Base-by-base conservation (phyloP, 148 eudicot species). In the Simmondsia chinensis region DNA sequence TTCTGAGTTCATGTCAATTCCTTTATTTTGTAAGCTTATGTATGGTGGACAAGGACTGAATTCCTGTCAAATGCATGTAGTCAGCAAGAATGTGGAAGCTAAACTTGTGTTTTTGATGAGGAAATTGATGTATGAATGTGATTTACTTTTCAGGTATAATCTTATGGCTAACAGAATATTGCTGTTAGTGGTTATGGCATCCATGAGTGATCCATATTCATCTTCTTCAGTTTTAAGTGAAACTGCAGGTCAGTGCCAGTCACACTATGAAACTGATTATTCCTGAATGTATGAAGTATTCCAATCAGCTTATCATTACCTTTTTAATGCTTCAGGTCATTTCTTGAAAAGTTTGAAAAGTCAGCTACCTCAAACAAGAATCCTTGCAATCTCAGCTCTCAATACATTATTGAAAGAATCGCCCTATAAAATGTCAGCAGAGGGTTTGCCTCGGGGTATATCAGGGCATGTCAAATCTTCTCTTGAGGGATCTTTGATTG, bases 101-200 rank as follows among this genome's bases (percentile, higher is more conserved):
- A 31, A 21, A 39, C 30, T 52, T 19, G 18, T 36, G 8, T 23
- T 24, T 9, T 50, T 53, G 49, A 20, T 19, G 17, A 36, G 24
- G 17, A 10, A 28, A 27, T 25, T 22, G 40, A 29, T 39, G 1
- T 39, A 32, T n/a, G 1, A 1, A 12, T 9, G 26, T 51, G 39
- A 36, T 36, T 21, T 39, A 51, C 45, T 31, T 65, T 30, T 41
- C 68, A 93, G 99, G 82, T 93, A 93, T 60, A 93, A 93, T 73
- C 57, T 93, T 68, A 86, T 93, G 99, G 99, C 99, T 46, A 93
- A 93, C 50, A 77, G 96, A 73, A 76, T 93, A 54, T 72, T 93
- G 68, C 70, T 93, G 42, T 59, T 93, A 67, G 64, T 93, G 80
- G 99, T 85, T 55, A 79, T 86, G 85, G 82, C 73, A 30, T 83